phyloP scores from a whole-genome alignment of 345 rosid species.

The Hibiscus mutabilis region DNA sequence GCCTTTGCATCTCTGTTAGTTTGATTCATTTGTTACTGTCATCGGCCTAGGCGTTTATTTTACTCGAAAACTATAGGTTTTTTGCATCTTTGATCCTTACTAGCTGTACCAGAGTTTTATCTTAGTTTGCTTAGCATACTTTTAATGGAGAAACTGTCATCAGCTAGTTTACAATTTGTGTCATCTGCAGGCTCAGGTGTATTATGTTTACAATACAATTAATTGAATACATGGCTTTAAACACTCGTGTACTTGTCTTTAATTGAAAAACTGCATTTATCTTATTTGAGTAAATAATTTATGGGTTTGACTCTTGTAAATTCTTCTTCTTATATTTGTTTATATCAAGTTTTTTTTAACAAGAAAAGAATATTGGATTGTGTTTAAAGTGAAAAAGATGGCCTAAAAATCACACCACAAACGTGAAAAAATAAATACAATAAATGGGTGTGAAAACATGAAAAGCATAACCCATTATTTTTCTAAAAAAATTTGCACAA shows the following conservation, averaged over 20 bases:
- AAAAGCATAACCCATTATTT: too few species aligned
- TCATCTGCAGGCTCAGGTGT: slow-evolving; percentile 4
- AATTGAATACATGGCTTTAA: slow-evolving; percentile 1
- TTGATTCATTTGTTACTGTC: slow-evolving; percentile 1
- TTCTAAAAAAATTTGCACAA: too few species aligned
- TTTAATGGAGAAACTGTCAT: not conserved
- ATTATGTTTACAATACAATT: not conserved
- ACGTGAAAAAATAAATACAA: too few species aligned
- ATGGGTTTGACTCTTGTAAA: not conserved
- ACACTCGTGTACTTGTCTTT: not conserved
- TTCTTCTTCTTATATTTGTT: not conserved
- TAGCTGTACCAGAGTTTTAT: not conserved
- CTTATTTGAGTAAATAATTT: not conserved
- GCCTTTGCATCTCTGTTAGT: not conserved
- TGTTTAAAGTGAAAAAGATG: too few species aligned
- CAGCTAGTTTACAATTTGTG: not conserved
- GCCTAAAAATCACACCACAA: too few species aligned
- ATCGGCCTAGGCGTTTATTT: not conserved
- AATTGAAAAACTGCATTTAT: not conserved
- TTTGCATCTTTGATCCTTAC: not conserved
- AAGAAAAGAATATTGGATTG: too few species aligned
- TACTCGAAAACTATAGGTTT: not conserved
- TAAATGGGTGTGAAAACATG: too few species aligned
- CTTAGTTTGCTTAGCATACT: not conserved
- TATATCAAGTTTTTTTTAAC: too few species aligned